These are phyloP conservation scores for Backusella tuberculispora DNA, from an alignment of 192 early-diverging fungal genomes.

Conservation along the genomic window DNA sequence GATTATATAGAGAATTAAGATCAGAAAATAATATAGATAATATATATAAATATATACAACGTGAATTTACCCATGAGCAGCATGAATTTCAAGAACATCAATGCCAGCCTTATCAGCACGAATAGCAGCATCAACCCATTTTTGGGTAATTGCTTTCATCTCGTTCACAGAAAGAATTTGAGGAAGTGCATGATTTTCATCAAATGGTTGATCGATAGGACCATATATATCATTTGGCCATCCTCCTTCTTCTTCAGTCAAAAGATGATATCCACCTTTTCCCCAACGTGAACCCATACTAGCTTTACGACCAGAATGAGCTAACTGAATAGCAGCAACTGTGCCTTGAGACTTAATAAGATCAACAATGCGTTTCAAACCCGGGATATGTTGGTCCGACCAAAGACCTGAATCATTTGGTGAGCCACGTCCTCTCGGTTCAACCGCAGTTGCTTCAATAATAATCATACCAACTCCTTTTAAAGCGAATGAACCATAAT, in stretches of 20 bases:
- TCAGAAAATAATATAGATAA: neutral
- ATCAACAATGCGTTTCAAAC: conserved; percentile 60
- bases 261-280: conserved; percentile 21
- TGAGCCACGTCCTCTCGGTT: conserved; percentile 72
- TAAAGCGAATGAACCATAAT: conserved; percentile 70
- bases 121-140: conserved; percentile 67
- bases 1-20: conserved; percentile 67
- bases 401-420: conserved; percentile 82
- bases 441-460: conserved; percentile 78
- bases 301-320: conserved; percentile 82
- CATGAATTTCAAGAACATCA: conserved; percentile 46
- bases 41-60: neutral
- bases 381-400: conserved; percentile 76
- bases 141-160: conserved; percentile 64
- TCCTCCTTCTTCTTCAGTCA: conserved; percentile 51
- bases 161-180: conserved; percentile 66
- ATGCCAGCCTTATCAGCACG: conserved; percentile 75
- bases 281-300: conserved; percentile 17
- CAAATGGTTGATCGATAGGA: conserved; percentile 61
- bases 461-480: conserved; percentile 81
- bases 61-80: conserved; percentile 71
- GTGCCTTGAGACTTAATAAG: conserved; percentile 66
- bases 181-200: conserved; percentile 47
- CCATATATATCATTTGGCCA: conserved; percentile 78
- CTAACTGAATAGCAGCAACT: conserved; percentile 75